Conservation (phyloP, 2,329 filamentous ascomycete genomes). For the Fusarium euwallaceae region DNA sequence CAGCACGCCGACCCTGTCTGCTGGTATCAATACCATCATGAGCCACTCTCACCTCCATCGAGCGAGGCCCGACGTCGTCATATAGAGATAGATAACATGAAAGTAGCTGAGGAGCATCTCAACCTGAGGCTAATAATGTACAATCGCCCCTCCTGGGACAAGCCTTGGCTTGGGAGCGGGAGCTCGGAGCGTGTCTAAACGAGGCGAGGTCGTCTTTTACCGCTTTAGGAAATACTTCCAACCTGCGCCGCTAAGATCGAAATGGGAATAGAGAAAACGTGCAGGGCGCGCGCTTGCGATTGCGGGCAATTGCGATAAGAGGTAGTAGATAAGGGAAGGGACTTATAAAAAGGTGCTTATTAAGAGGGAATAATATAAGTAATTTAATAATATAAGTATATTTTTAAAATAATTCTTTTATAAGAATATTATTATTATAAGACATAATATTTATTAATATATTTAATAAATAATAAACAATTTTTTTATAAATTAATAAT, state of each 20-base stretch:
- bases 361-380: not conserved
- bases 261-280: not conserved
- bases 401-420: too few species aligned
- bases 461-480: too few species aligned
- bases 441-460: too few species aligned
- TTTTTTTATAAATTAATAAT: too few species aligned
- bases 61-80: not conserved
- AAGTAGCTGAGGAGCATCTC: not conserved
- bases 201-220: not conserved
- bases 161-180: not conserved
- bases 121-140: not conserved
- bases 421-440: too few species aligned
- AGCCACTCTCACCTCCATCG: not conserved
- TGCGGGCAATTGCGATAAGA: not conserved
- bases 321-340: not conserved
- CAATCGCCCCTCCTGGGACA: not conserved
- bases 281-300: not conserved
- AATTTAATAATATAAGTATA: not conserved
- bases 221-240: not conserved
- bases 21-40: not conserved
- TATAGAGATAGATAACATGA: not conserved
- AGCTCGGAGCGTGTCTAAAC: not conserved
- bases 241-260: not conserved
- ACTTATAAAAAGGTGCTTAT: not conserved
- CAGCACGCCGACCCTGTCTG: not conserved